Conservation (phyloP, 2,329 filamentous ascomycete genomes). For the Arthrobotrys entomopaga region DNA sequence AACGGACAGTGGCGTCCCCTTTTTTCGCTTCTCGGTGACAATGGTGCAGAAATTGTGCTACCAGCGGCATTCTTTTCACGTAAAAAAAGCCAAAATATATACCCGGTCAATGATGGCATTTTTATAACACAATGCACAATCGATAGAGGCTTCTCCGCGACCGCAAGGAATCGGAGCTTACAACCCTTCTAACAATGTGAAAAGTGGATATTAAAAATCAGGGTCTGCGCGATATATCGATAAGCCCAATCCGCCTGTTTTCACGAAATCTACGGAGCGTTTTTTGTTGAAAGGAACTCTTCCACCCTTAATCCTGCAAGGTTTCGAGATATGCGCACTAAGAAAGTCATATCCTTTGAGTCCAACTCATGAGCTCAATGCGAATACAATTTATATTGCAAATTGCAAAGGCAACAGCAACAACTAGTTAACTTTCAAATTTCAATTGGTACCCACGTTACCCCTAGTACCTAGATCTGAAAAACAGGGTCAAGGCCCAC, state of each 20-base stretch:
- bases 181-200: no score
- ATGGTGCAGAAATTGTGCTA: neutral
- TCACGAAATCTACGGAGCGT: constrained; percentile 13
- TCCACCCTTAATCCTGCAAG: constrained; percentile 8
- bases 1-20: neutral
- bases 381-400: no score
- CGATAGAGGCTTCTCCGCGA: constrained; percentile 5
- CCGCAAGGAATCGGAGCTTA: neutral
- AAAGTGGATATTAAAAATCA: no score
- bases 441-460: no score
- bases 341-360: neutral
- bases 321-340: neutral
- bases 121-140: constrained; percentile 8
- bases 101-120: neutral
- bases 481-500: no score
- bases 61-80: constrained; percentile 7
- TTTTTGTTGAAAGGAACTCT: neutral
- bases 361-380: constrained; percentile 2
- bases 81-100: neutral
- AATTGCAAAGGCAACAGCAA: no score
- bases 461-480: no score
- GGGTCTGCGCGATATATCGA: constrained; percentile 2
- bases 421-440: no score
- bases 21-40: neutral
- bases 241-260: constrained; percentile 10